Base-by-base conservation (phyloP, 139 green algal genomes). In the Chlamydomonas asymmetrica region DNA sequence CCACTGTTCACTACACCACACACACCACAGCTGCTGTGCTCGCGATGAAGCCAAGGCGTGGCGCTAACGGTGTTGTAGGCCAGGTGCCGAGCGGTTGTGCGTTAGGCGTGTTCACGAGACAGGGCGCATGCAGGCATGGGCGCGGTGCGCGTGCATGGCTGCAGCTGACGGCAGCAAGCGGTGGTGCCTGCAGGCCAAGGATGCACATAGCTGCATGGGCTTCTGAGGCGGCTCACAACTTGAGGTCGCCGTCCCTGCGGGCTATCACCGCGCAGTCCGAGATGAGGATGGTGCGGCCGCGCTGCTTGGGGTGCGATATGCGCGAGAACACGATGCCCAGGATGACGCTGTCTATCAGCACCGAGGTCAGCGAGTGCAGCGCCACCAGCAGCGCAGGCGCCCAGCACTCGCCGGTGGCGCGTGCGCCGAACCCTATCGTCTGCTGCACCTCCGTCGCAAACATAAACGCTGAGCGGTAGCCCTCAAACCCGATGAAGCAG, bases 371-470 rank as follows among this genome's bases (percentile, higher is more conserved):
- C n/a, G 81, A 89, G 74, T 97, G 93, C 2, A 93, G 66, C 5
- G 80, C 79, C 34, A 97, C 81, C 34, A 94, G 5, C 62, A 81
- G 79, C 0, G 85, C 80, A 0, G 88, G 71, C 20, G 82, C 13
- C 88, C 86, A 93, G 84, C 93, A 97, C 70, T 87, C 76, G 27
- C 88, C 88, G 20, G 91, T 90, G 22, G 79, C 84, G 5, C 90
- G 87, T 52, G 90, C 88, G 45, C 93, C 93, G 69, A 93, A 97
- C 4, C 91, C 88, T 93, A 95, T 95, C 4, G 88, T 93, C 45
- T 92, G 80, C 69, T 93, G 84, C 9, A 88, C 93, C 73, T 89
- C 89, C 5, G 93, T 77, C 16, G 87, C 84, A 41, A 93, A 93
- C 56, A 92, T 79, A 57, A 92, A 84, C 13, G 89, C 82, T 3